Percentiles rank a stretch among this genome's conserved stretches.
phyloP scores from a whole-genome alignment of 192 early-diverging fungal genomes.

The Funneliformis mosseae region DNA sequence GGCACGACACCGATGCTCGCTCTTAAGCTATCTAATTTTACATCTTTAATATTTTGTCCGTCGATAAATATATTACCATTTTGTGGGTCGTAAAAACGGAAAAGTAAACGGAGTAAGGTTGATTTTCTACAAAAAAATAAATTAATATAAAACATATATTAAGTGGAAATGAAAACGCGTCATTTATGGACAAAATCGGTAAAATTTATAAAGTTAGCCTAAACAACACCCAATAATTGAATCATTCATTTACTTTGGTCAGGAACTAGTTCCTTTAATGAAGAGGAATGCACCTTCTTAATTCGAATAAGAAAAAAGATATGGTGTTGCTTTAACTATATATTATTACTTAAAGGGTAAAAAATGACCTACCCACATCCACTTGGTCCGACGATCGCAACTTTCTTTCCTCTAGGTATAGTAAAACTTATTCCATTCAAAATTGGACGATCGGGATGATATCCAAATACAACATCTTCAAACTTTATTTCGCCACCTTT shows the following conservation, averaged over 20 bases:
- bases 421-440: conserved; percentile 71
- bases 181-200: conserved; percentile 41
- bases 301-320: background rate
- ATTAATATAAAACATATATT: too few species aligned
- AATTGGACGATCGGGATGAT: conserved; percentile 68
- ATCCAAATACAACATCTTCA: conserved; percentile 89
- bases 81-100: conserved; percentile 92
- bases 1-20: conserved; percentile 84
- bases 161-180: conserved; percentile 30
- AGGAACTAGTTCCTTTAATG: background rate
- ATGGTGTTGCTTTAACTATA: background rate
- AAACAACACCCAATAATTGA: too few species aligned
- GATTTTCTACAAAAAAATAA: conserved; percentile 82
- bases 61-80: conserved; percentile 82
- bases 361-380: conserved; percentile 79
- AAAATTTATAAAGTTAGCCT: background rate
- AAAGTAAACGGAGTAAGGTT: conserved; percentile 81
- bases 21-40: conserved; percentile 83
- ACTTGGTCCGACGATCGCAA: conserved; percentile 92
- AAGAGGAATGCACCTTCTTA: background rate
- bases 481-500: conserved; percentile 83
- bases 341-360: conserved; percentile 39
- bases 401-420: conserved; percentile 82
- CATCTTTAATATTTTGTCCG: conserved; percentile 75
- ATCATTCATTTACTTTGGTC: background rate